Evolutionary conservation across 1,284 basidiomycete species (phyloP).

Genomic region (Phellinidium pouzarii): DNA sequence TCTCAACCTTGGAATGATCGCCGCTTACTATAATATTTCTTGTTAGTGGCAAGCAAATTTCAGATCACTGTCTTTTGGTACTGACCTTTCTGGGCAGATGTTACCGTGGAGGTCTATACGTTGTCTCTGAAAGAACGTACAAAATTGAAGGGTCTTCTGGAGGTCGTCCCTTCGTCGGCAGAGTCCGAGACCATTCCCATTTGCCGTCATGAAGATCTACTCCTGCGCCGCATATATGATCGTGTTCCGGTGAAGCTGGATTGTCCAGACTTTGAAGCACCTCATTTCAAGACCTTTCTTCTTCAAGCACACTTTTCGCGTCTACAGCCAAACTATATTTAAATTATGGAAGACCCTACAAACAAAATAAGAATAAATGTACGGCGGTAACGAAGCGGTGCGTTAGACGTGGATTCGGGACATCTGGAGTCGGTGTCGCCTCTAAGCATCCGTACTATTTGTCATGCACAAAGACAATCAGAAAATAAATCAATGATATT

Average conservation of each 20-base stretch:
- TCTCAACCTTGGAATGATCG: slow-evolving; percentile 94
- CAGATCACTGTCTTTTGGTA: background rate
- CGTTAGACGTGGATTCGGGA: slow-evolving; percentile 54
- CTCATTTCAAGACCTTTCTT: slow-evolving; percentile 97
- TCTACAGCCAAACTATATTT: too few species aligned
- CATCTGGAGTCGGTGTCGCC: slow-evolving; percentile 42
- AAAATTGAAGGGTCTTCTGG: slow-evolving; percentile 94
- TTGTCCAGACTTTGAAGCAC: slow-evolving; percentile 79
- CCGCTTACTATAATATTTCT: slow-evolving; percentile 88
- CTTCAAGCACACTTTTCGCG: slow-evolving; percentile 97
- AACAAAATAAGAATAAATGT: too few species aligned
- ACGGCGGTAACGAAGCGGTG: slow-evolving; percentile 47
- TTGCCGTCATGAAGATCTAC: slow-evolving; percentile 80
- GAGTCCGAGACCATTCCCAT: slow-evolving; percentile 96
- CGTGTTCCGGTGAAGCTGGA: slow-evolving; percentile 96
- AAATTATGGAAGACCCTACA: too few species aligned
- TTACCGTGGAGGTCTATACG: slow-evolving; percentile 95
- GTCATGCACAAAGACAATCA: background rate
- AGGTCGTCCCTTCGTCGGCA: slow-evolving; percentile 92
- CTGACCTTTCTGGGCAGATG: slow-evolving; percentile 46
- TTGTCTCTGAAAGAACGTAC: slow-evolving; percentile 93
- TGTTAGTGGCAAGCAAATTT: slow-evolving; percentile 49
- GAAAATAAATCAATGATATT: background rate
- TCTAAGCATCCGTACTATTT: slow-evolving; percentile 65
- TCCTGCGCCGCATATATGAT: slow-evolving; percentile 88